A percentile compares a stretch with the other conserved stretches of the same genome.
These are phyloP conservation scores for Colletotrichum sp. DNA, from an alignment of 2,329 filamentous ascomycete species.

Conservation along the genomic window DNA sequence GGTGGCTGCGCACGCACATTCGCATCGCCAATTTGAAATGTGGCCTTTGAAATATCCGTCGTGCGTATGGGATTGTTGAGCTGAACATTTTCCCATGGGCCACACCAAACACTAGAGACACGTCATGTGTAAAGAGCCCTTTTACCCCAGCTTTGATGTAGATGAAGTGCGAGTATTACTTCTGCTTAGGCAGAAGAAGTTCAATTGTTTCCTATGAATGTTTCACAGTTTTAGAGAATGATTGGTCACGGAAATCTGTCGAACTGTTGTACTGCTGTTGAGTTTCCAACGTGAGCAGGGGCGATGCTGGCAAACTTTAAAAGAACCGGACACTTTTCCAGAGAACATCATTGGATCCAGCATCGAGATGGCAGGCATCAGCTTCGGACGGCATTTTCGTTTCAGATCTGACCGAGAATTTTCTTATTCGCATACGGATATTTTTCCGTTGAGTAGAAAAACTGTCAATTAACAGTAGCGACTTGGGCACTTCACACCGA, in stretches of 20 bases:
- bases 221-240: neutral
- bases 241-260: neutral
- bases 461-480: fast-evolving
- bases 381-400: neutral
- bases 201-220: neutral
- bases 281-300: neutral
- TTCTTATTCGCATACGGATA: neutral
- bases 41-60: neutral
- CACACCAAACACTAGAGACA: neutral
- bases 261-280: neutral
- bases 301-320: neutral
- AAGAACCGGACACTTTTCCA: neutral
- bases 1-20: neutral
- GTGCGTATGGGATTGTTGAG: neutral
- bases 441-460: neutral
- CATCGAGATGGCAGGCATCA: neutral
- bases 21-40: neutral
- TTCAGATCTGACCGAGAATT: neutral
- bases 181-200: neutral
- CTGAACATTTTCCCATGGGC: neutral
- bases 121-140: neutral
- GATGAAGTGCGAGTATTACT: neutral
- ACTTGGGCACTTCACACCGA: neutral
- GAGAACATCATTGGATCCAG: neutral
- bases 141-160: neutral